These are phyloP conservation scores for Debaryomyces sp. DNA, from an alignment of 1,139 yeast species.

Conservation along the genomic window DNA sequence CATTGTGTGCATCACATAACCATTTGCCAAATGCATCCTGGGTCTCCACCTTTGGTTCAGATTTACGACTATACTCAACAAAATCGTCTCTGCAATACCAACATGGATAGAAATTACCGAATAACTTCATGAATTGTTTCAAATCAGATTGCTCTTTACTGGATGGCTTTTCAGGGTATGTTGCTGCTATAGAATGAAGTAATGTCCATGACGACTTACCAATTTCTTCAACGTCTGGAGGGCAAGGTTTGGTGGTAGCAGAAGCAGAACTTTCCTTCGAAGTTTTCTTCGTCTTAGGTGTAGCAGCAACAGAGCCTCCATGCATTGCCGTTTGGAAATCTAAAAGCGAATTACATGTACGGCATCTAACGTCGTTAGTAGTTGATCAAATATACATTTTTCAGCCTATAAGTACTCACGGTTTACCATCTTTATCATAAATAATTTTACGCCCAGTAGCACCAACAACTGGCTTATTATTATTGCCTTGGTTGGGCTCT, in stretches of 20 bases:
- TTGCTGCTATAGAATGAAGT: conserved; percentile 87
- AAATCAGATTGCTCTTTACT: conserved; percentile 67
- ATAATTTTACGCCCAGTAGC: conserved; percentile 69
- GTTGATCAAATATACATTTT: neutral
- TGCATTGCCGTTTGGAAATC: conserved; percentile 72
- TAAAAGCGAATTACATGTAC: conserved; percentile 75
- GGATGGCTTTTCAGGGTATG: conserved; percentile 74
- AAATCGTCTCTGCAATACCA: conserved; percentile 93
- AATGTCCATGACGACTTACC: conserved; percentile 95
- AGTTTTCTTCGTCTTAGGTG: conserved; percentile 13
- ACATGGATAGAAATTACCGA: conserved; percentile 89
- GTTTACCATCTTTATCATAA: conserved; percentile 87
- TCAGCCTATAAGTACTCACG: conserved; percentile 50
- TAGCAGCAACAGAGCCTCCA: too few relatives aligned
- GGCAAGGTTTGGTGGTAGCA: conserved; percentile 55
- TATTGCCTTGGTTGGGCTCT: neutral
- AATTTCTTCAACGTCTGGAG: conserved; percentile 81
- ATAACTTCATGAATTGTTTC: conserved; percentile 66
- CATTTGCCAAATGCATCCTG: conserved; percentile 86
- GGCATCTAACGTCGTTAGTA: conserved; percentile 55
- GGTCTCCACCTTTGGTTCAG: conserved; percentile 67
- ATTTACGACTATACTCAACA: conserved; percentile 56
- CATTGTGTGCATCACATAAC: conserved; percentile 95
- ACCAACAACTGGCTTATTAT: conserved; percentile 46
- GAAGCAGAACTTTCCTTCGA: conserved; percentile 7